Base-by-base conservation (phyloP, 805 yeast species). In the Candida alai region DNA sequence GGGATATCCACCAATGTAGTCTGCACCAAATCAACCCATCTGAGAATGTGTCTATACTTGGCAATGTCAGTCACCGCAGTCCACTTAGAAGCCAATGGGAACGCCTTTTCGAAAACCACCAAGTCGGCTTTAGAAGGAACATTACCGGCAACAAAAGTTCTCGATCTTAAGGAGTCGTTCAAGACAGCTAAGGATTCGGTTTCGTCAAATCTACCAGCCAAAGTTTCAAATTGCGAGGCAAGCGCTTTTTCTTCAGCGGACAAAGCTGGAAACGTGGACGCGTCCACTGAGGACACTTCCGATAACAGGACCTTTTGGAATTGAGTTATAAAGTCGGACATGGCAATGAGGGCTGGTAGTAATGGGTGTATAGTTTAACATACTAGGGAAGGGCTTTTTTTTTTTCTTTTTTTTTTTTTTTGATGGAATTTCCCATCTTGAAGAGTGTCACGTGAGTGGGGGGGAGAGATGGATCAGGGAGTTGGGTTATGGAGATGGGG, bases 21-120 rank as follows among this genome's bases (percentile, higher is more conserved):
- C 66, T 93, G 97, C 40, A 93, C 63, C 48, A 85, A 74, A 51
- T 89, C 97, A 16, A 78, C 76, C 97, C 97, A 93, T 73, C 98
- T 83, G 41, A 87, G 63, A 39, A 90, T 70, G 61, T 90, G 97
- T 73, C 97, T 84, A 58, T 69, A 68, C 30, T 70, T 60, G 30
- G 80, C 78, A 45, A 79, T 62, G 25, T 79, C 75, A 22, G 74
- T 78, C 28, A 56, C 48, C 8, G 75, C 55, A 16, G 73, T 61
- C 74, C 85, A 75, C 41, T 69, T 61, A 34, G 67, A 64, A 24
- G 83, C 76, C 24, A 76, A 41, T 30, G 88, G 84, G 49, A 78
- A 65, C 23, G 80, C 78, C 22, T 76, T 67, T 33, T 79, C 78
- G 48, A 86, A 84, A 22, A 83, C 80, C 28, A 70, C 62, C 27